phyloP scores from a whole-genome alignment of 805 yeast species.

The Millerozyma miso region DNA sequence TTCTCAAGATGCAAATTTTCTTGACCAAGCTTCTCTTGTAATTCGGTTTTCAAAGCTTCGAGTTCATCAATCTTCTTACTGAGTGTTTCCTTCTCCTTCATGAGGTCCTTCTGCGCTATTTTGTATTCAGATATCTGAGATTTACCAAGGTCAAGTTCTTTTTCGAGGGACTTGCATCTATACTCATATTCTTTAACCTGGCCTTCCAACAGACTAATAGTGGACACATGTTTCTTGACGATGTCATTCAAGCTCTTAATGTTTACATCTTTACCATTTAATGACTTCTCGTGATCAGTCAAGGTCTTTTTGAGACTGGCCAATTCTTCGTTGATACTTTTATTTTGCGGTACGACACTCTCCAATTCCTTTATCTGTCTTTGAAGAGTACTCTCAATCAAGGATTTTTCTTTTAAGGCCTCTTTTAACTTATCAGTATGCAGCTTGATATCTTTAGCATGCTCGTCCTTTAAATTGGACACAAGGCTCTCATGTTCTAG shows the following conservation, averaged over 20 bases:
- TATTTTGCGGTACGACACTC: not conserved
- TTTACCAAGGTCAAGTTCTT: not conserved
- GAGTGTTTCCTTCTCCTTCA: conserved; percentile 1
- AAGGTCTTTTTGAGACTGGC: not conserved
- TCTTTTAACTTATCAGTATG: not conserved
- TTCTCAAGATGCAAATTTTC: conserved; percentile 1
- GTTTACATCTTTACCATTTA: not conserved
- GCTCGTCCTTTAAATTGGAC: conserved; percentile 12
- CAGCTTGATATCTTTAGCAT: conserved; percentile 19
- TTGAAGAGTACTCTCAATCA: not conserved
- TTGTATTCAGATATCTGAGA: not conserved
- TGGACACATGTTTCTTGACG: not conserved
- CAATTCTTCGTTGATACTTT: not conserved
- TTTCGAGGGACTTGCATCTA: not conserved
- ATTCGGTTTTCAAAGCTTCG: not conserved
- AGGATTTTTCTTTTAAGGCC: not conserved
- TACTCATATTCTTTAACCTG: not conserved
- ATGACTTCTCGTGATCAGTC: not conserved
- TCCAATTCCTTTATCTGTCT: not conserved
- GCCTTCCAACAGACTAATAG: not conserved
- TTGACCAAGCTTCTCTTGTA: conserved; percentile 6
- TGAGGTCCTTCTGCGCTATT: not conserved
- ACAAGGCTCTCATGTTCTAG: conserved; percentile 8
- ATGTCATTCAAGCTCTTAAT: not conserved
- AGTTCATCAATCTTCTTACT: not conserved